phyloP scores from a whole-genome alignment of 441 rosid species.

The Pelargonium australe region DNA sequence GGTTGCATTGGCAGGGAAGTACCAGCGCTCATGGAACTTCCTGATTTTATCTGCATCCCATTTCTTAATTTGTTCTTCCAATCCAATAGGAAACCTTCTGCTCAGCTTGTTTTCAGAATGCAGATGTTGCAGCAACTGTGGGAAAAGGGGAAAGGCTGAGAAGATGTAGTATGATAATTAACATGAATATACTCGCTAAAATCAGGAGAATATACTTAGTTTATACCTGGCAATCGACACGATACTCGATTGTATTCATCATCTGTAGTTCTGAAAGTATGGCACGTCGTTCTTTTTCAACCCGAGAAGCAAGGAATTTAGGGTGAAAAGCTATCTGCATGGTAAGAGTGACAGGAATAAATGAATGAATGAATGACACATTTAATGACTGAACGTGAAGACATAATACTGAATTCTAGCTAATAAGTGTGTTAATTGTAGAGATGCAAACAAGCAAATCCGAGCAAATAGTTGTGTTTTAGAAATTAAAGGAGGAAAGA shows the following conservation, averaged over 20 bases:
- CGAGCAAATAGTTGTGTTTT: background rate
- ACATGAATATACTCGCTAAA: conserved; percentile 17
- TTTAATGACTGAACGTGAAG: background rate
- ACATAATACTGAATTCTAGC: conserved; percentile 5
- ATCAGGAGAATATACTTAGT: conserved; percentile 17
- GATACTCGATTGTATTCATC: conserved; percentile 99
- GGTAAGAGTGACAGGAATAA: conserved; percentile 18
- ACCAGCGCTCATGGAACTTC: conserved; percentile 99
- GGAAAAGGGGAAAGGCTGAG: conserved; percentile 23
- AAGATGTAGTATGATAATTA: conserved; percentile 7
- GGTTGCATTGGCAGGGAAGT: conserved; percentile 97
- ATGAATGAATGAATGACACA: conserved; percentile 1
- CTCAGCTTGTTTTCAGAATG: conserved; percentile 99
- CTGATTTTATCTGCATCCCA: conserved; percentile 99
- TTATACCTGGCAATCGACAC: conserved; percentile 97
- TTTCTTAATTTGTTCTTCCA: conserved; percentile 96
- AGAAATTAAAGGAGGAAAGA: conserved; percentile 8
- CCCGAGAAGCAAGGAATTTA: conserved; percentile 86
- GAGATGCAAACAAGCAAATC: background rate
- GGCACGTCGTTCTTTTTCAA: conserved; percentile 97
- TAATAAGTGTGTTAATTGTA: background rate
- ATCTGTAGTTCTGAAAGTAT: conserved; percentile 98
- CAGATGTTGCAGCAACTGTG: conserved; percentile 83
- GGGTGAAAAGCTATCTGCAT: conserved; percentile 93
- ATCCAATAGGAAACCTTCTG: conserved; percentile 95